These are phyloP conservation scores for Sphagnum fallax DNA, from an alignment of 228 moss, liverwort and hornwort genomes.

Conservation along the genomic window DNA sequence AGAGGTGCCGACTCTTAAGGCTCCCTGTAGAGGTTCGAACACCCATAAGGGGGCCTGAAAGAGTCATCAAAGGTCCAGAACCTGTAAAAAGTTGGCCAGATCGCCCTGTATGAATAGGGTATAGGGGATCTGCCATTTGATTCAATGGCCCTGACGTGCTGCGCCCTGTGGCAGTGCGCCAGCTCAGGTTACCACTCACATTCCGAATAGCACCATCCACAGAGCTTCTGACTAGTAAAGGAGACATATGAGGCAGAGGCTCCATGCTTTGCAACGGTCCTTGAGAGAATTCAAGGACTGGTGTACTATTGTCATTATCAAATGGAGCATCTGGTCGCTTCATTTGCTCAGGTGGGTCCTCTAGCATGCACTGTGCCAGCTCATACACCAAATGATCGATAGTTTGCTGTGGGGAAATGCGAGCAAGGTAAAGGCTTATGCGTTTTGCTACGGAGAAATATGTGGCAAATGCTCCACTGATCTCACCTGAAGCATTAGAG, in stretches of 20 bases:
- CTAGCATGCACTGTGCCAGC: constrained; percentile 90
- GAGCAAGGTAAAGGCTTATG: constrained; percentile 92
- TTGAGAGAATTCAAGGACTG: constrained; percentile 90
- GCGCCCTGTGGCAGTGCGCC: constrained; percentile 93
- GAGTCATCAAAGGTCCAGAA: constrained; percentile 91
- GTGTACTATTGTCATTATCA: constrained; percentile 51
- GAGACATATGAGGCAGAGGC: constrained; percentile 71
- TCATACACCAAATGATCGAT: constrained; percentile 98
- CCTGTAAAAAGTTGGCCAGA: constrained; percentile 96
- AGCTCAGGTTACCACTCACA: constrained; percentile 96
- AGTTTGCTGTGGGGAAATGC: constrained; percentile 97
- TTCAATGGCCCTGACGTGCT: constrained; percentile 96
- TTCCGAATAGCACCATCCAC: constrained; percentile 85
- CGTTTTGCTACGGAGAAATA: constrained; percentile 98
- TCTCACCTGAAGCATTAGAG: constrained; percentile 95
- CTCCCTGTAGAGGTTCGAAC: constrained; percentile 97
- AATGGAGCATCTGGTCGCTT: constrained; percentile 63
- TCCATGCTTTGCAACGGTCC: constrained; percentile 79
- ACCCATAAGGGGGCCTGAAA: constrained; percentile 90
- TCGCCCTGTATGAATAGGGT: constrained; percentile 70
- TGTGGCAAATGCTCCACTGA: constrained; percentile 97
- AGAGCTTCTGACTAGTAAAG: constrained; percentile 71
- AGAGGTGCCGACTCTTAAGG: constrained; percentile 93
- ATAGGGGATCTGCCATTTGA: constrained; percentile 86
- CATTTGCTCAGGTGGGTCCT: constrained; percentile 83